Evolutionary conservation across 306 rosid genomes (phyloP).

Genomic region (Quercus glauca): DNA sequence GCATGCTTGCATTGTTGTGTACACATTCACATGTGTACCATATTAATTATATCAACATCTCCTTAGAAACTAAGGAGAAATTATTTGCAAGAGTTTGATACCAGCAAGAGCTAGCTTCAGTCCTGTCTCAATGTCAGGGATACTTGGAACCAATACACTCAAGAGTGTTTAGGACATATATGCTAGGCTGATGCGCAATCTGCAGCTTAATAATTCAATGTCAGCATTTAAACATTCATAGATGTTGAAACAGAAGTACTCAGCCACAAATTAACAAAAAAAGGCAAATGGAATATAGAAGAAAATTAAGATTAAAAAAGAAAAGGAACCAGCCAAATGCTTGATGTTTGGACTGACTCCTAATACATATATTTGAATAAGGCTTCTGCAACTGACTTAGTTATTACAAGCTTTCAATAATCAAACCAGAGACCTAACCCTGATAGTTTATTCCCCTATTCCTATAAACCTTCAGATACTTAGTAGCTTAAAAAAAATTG

Average conservation of each 20-base stretch:
- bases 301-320: too few relatives aligned
- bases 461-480: background rate
- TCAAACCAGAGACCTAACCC: background rate
- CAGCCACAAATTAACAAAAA: too few relatives aligned
- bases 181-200: slow-evolving; percentile 92
- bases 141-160: slow-evolving; percentile 90
- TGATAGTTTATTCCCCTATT: background rate
- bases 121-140: slow-evolving; percentile 86
- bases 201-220: slow-evolving; percentile 31
- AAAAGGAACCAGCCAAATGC: background rate
- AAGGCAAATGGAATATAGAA: too few relatives aligned
- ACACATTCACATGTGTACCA: too few relatives aligned
- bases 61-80: too few relatives aligned
- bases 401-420: background rate
- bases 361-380: background rate
- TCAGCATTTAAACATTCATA: background rate
- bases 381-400: background rate
- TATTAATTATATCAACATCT: too few relatives aligned
- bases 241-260: too few relatives aligned
- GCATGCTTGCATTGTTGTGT: background rate
- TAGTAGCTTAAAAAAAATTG: too few relatives aligned
- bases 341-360: background rate
- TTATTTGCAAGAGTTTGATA: slow-evolving; percentile 11
- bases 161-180: slow-evolving; percentile 85
- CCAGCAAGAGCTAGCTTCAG: slow-evolving; percentile 91